Evolutionary conservation across 2,329 filamentous ascomycete genomes (phyloP), one percentile per base, ranked within the genome.

Genomic region (Grosmannia clavigera): DNA sequence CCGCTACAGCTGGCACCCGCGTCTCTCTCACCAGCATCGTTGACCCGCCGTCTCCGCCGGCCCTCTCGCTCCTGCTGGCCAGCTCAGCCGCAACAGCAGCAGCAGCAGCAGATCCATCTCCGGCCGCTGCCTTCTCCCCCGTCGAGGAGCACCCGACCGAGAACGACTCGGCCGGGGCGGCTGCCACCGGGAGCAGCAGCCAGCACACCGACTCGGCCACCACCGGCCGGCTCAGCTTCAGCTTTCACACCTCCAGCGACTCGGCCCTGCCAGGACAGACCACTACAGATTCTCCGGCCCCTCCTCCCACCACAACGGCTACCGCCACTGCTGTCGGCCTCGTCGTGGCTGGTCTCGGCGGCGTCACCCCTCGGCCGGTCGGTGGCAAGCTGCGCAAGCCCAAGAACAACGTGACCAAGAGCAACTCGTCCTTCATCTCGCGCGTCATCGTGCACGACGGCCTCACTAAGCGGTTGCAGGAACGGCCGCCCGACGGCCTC

Each of bases 391-490:
- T 84, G 70, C 83, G 86, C 69, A 99, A 99, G 72, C 94, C 94
- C 2, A 99, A 97, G 79, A 97, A 92, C 74, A 97, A 95, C 72
- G 94, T 99, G 72, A 86, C 92, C 58, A 99, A 99, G 78, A 97
- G 91, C 75, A 97, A 96, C 72, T 99, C 94, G 11, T 96, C 92
- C 0, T 99, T 96, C 70, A 94, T 99, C 35, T 96, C 92, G n/a
- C 80, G 94, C 59, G 92, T 96, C 38, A 96, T 97, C 64, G 86
- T 91, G 19, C 89, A 96, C 68, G 94, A 99, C 67, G 80, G 80
- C 5, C 73, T 95, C 59, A 80, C 81, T 27, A 95, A 94, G 73
- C 85, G 88, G 64, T 73, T 97, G 64, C 81, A 83, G 56, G 94
- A 97, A 38, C 85, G 90, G 63, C 83, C 85, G 14, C 78, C 79